Base-by-base conservation (phyloP, 805 yeast genomes). In the Saturnispora dispora region DNA sequence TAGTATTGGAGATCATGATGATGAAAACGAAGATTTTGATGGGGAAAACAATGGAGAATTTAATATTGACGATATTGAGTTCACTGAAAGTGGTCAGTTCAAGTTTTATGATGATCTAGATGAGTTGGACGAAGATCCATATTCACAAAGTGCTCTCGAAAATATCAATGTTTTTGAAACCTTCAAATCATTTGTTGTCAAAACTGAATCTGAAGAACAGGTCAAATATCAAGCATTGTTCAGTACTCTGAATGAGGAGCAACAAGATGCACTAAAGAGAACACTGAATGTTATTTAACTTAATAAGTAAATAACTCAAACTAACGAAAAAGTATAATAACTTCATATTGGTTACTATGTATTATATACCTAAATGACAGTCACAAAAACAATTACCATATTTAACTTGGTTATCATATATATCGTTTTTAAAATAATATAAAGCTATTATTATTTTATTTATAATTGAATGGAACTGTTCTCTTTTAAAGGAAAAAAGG, bases 61-160 rank as follows among this genome's bases (percentile, higher is more conserved):
- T 36, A 67, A 62, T 18, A 51, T 48, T 18, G 60, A 66, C 1
- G 63, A 62, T 18, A 71, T 67, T 40, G 67, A 63, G 18, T 57
- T 53, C n/a, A 58, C 66, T 1, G 65, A 62, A 47, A 61, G 45
- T 23, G 51, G 52, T 1, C 65, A 62, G 25, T 63, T 63, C 47
- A 60, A 57, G 53, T 58, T 63, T 44, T 71, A 65, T 33, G 84
- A 79, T 57, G 81, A 79, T 9, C 82, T 80, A 47, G 93, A 85
- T 46, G 93, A 85, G 8, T 74, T 86, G 44, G 81, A 82, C 45
- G 97, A 90, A 61, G 96, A 85, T 62, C 81, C 96, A 9, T 72
- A 85, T 62, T 78, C 85, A 25, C 84, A 82, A 57, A 84, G 91
- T 1, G 83, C 95, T 3, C 74, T 93, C 46, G 97, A 91, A 62